Percentiles rank a stretch among this genome's conserved stretches.
phyloP scores from a whole-genome alignment of 768 basidiomycete genomes.

The Tulasnella sp. region DNA sequence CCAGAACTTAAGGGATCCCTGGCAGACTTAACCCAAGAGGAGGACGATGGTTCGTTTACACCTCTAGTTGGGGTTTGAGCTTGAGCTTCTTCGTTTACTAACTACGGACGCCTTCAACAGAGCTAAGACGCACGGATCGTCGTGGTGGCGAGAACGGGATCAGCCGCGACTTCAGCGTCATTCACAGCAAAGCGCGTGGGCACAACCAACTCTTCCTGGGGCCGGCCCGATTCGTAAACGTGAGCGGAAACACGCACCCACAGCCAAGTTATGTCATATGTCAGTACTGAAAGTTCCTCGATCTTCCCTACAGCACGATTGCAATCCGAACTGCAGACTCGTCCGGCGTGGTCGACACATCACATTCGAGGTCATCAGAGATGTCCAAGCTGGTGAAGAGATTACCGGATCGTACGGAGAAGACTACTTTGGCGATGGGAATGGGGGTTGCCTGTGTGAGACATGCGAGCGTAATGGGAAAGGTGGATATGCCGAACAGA shows the following conservation, averaged over 20 bases:
- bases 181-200: constrained; percentile 84
- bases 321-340: constrained; percentile 78
- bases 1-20: constrained; percentile 84
- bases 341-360: constrained; percentile 84
- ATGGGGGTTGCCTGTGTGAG: constrained; percentile 72
- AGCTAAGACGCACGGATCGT: constrained; percentile 71
- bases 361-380: constrained; percentile 72
- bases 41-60: constrained; percentile 42
- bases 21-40: constrained; percentile 76
- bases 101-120: constrained; percentile 22
- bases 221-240: constrained; percentile 86
- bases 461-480: constrained; percentile 67
- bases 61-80: background rate
- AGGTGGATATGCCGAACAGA: constrained; percentile 49
- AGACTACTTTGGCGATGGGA: constrained; percentile 67
- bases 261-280: too few species aligned
- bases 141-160: constrained; percentile 48
- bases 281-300: constrained; percentile 13
- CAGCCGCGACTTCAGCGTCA: constrained; percentile 81
- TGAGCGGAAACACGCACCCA: constrained; percentile 42
- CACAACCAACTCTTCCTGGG: constrained; percentile 86
- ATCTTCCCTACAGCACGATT: constrained; percentile 50
- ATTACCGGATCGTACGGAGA: constrained; percentile 86
- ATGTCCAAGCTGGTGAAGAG: constrained; percentile 72
- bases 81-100: background rate